These are phyloP conservation scores for Exophiala xenobiotica DNA, from an alignment of 2,329 filamentous ascomycete genomes.

Conservation along the genomic window DNA sequence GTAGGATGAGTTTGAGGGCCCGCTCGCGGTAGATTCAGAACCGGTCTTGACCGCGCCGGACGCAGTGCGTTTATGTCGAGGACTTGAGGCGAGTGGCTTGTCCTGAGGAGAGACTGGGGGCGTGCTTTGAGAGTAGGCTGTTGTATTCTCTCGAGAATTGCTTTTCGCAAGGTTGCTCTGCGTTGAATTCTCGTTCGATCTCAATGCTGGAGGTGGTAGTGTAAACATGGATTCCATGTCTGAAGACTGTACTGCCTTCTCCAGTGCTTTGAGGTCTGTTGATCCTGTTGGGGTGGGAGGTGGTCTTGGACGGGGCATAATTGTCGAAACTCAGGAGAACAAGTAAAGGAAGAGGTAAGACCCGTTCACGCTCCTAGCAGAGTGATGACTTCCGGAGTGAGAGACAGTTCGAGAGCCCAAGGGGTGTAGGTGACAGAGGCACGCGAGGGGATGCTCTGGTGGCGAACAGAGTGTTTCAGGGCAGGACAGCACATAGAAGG, in stretches of 20 bases:
- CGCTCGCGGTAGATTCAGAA: conserved; percentile 23
- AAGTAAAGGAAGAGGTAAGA: no score
- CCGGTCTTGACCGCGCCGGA: conserved; percentile 25
- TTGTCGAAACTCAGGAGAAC: no score
- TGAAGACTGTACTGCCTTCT: conserved; percentile 35
- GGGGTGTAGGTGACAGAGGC: no score
- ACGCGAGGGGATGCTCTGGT: no score
- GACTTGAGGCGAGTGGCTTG: conserved; percentile 27
- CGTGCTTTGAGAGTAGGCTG: conserved; percentile 41
- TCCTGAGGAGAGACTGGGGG: conserved; percentile 31
- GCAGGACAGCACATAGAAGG: no score
- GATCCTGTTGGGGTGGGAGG: conserved; percentile 79
- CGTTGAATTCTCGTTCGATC: conserved; percentile 46
- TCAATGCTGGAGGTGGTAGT: conserved; percentile 73
- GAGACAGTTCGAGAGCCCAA: neutral
- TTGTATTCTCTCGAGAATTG: conserved; percentile 49
- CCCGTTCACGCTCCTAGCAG: no score
- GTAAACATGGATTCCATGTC: conserved; percentile 67
- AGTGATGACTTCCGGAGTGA: no score
- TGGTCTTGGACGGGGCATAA: conserved; percentile 65
- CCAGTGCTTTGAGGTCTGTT: conserved; percentile 73
- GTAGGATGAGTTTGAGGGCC: conserved; percentile 62
- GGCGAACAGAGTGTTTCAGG: no score
- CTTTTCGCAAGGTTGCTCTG: conserved; percentile 38
- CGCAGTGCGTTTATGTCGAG: conserved; percentile 28